phyloP scores from a whole-genome alignment of 2,329 filamentous ascomycete genomes.

The Penicillium sp. region DNA sequence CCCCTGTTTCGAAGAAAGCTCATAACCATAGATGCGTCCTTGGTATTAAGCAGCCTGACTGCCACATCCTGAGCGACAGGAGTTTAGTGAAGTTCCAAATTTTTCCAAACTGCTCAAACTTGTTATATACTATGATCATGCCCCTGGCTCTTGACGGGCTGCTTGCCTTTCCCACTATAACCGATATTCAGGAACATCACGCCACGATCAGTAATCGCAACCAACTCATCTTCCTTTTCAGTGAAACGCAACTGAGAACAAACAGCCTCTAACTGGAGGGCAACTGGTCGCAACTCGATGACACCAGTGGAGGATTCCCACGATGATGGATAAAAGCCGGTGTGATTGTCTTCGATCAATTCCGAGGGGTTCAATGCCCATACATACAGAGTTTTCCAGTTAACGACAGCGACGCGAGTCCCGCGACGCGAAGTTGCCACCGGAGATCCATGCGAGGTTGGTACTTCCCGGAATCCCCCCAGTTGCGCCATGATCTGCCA shows the following conservation, averaged over 20 bases:
- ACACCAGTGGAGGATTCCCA: slow-evolving; percentile 22
- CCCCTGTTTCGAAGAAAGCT: not conserved
- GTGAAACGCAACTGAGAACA: slow-evolving; percentile 39
- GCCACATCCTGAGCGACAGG: not conserved
- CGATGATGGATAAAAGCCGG: slow-evolving; percentile 33
- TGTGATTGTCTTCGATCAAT: slow-evolving; percentile 32
- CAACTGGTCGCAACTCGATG: slow-evolving; percentile 33
- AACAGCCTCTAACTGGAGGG: slow-evolving; percentile 37
- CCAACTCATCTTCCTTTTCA: slow-evolving; percentile 36
- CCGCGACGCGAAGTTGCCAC: slow-evolving; percentile 36
- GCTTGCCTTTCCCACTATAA: slow-evolving; percentile 24
- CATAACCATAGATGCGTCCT: not conserved
- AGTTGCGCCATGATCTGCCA: slow-evolving; percentile 40
- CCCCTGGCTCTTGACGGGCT: not conserved
- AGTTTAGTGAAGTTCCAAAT: no score
- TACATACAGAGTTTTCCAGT: slow-evolving; percentile 43
- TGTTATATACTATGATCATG: not conserved
- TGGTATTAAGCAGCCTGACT: not conserved
- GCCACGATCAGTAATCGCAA: slow-evolving; percentile 43
- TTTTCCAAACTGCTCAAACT: not conserved
- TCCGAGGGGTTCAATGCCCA: slow-evolving; percentile 41
- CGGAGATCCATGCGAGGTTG: slow-evolving; percentile 38
- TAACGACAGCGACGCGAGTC: slow-evolving; percentile 42
- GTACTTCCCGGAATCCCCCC: slow-evolving; percentile 33
- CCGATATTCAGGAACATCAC: slow-evolving; percentile 39